Percentiles rank a stretch among this genome's conserved stretches.
phyloP scores from a whole-genome alignment of 202 grass and related monocot genomes.

The Setaria italica region DNA sequence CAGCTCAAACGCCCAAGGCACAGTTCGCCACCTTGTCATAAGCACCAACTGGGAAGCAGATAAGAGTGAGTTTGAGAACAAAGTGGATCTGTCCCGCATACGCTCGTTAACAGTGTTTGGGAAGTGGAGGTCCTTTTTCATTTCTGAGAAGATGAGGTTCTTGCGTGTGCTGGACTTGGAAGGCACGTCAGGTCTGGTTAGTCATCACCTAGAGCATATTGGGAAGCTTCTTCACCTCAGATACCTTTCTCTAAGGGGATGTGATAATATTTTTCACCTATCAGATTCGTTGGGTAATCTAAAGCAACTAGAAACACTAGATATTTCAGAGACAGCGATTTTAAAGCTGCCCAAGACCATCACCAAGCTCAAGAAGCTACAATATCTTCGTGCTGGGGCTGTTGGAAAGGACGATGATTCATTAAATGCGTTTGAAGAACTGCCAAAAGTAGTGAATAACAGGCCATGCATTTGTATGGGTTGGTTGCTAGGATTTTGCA shows the following conservation, averaged over 20 bases:
- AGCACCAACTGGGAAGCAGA: neutral
- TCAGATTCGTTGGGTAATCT: neutral
- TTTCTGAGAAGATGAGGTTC: slow-evolving; percentile 37
- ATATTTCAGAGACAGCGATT: slow-evolving; percentile 4
- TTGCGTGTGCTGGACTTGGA: slow-evolving; percentile 47
- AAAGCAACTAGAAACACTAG: neutral
- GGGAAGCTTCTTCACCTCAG: slow-evolving; percentile 2
- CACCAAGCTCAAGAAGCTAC: slow-evolving; percentile 40
- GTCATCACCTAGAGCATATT: neutral
- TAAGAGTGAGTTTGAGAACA: neutral
- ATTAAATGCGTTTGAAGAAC: neutral
- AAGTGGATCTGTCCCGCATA: neutral
- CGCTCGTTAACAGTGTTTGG: slow-evolving; percentile 35
- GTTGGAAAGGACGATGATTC: too few relatives aligned
- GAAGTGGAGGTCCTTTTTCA: neutral
- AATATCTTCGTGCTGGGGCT: slow-evolving; percentile 24
- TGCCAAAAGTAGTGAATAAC: neutral
- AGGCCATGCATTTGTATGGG: neutral
- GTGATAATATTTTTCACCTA: fast-evolving
- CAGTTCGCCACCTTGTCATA: neutral
- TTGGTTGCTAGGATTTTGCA: neutral
- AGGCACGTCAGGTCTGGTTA: neutral
- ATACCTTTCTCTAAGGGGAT: slow-evolving; percentile 11
- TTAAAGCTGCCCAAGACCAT: slow-evolving; percentile 26
- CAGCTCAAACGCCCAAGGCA: neutral